Evolutionary conservation across 495 filamentous ascomycete genomes (phyloP), one percentile per base, ranked within the genome.

Genomic region (Penicillium robsamsonii): DNA sequence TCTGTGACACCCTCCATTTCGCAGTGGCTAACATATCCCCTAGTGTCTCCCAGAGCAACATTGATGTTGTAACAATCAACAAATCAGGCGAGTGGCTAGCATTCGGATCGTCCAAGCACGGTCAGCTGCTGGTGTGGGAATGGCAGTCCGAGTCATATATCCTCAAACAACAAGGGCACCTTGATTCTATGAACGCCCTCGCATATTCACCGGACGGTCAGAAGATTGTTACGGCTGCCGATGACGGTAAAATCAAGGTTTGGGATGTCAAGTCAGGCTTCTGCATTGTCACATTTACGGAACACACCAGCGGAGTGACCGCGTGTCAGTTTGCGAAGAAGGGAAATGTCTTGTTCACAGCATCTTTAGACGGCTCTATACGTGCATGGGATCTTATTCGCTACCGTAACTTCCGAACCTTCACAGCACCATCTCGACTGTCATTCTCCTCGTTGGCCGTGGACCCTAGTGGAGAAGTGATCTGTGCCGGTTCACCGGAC

Each of bases 141-240:
- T 97, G 95, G 95, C 95, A 97, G 65, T 97, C 95, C 2, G 94
- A 98, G 69, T 97, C 95, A n/a, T 97, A 97, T 71, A 92, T 98
- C 53, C 73, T 98, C 33, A 98, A 97, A 70, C 94, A 98, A 65
- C 94, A 97, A 72, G 93, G 93, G 1, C 94, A 98, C 72, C 89
- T 95, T 46, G 95, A 98, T 66, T 86, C 91, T n/a, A 90, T 97
- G 85, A 97, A 96, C 70, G 78, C 93, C 8, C 77, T 98, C 6
- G 86, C 86, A 12, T 97, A 97, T 71, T 95, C 95, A 5, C 92
- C 93, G 0, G 93, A 97, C 62, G 92, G 94, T 8, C 89, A 94
- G 64, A 86, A 89, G 27, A 88, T 98, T 57, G 86, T 97, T 51
- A 98, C 95, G 0, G 85, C 90, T 4, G 88, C 93, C 17, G 94